Evolutionary conservation across 768 basidiomycete species (phyloP).

Genomic region (Boletus barrowsii): DNA sequence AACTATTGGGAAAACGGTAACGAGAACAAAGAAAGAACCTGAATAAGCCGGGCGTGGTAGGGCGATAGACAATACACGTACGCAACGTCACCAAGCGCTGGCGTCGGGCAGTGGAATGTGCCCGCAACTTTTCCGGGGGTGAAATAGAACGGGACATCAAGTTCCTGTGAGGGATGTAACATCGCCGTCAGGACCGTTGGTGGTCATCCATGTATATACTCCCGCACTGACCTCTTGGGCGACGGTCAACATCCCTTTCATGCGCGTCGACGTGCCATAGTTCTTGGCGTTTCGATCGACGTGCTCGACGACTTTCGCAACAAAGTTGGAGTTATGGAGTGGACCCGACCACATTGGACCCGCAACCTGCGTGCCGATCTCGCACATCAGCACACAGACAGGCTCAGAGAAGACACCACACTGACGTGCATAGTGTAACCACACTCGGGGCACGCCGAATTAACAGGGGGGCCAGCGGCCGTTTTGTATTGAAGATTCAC

Average conservation of each 20-base stretch:
- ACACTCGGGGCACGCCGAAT: constrained; percentile 79
- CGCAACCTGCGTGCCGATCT: constrained; percentile 52
- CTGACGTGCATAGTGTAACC: constrained; percentile 68
- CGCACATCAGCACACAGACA: not conserved
- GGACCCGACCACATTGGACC: constrained; percentile 98
- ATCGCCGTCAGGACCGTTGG: not conserved
- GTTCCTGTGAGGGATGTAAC: constrained; percentile 49
- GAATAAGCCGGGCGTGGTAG: too few relatives aligned
- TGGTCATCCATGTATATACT: not conserved
- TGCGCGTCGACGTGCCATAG: constrained; percentile 78
- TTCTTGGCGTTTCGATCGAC: constrained; percentile 56
- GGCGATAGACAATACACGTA: constrained; percentile 37
- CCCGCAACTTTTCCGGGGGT: constrained; percentile 78
- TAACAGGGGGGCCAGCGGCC: constrained; percentile 61
- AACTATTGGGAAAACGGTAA: constrained; percentile 43
- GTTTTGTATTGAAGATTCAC: constrained; percentile 70
- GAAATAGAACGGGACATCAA: constrained; percentile 80
- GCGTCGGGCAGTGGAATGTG: constrained; percentile 77
- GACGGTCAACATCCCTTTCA: constrained; percentile 94
- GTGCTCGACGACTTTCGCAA: constrained; percentile 71
- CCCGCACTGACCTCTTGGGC: constrained; percentile 71
- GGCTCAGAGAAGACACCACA: constrained; percentile 18
- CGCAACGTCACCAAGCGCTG: constrained; percentile 73
- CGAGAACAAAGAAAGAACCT: not conserved
- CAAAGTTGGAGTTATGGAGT: constrained; percentile 75